phyloP scores from a whole-genome alignment of 2,329 filamentous ascomycete species.

The Sporothrix schenckii region DNA sequence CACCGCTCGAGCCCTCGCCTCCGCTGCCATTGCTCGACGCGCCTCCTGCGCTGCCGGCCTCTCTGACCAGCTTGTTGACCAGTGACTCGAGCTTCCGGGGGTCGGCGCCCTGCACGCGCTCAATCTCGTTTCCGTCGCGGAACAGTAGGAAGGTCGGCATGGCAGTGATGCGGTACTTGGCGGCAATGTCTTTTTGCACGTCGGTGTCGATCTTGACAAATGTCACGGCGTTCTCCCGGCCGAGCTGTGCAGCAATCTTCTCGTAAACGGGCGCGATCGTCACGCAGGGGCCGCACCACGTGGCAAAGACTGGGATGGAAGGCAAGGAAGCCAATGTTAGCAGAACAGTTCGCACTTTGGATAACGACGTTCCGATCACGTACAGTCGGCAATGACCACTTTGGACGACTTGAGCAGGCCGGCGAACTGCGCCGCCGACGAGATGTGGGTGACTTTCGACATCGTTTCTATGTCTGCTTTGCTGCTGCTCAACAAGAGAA shows the following conservation, averaged over 20 bases:
- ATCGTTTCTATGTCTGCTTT: constrained; percentile 35
- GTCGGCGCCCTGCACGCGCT: constrained; percentile 75
- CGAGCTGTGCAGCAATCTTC: constrained; percentile 70
- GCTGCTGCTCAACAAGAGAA: background rate
- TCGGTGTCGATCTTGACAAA: constrained; percentile 71
- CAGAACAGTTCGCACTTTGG: background rate
- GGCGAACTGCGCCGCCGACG: constrained; percentile 65
- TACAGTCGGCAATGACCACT: constrained; percentile 88
- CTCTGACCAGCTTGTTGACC: constrained; percentile 69
- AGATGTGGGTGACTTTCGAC: constrained; percentile 44
- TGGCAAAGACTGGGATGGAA: constrained; percentile 71
- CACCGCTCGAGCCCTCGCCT: constrained; percentile 48
- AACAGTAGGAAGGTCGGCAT: constrained; percentile 94
- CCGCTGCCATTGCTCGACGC: constrained; percentile 40
- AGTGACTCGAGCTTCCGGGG: constrained; percentile 68
- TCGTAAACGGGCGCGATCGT: constrained; percentile 83
- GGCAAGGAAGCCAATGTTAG: background rate
- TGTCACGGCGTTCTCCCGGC: constrained; percentile 70
- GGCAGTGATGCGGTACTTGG: constrained; percentile 71
- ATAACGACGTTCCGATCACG: constrained; percentile 46
- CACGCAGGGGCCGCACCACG: constrained; percentile 84
- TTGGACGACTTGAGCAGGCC: constrained; percentile 69
- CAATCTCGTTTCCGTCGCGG: constrained; percentile 67
- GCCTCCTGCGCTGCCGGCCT: constrained; percentile 57
- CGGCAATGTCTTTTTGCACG: constrained; percentile 70